Conservation (phyloP, 345 rosid species). For the Raphanus raphanistrum region DNA sequence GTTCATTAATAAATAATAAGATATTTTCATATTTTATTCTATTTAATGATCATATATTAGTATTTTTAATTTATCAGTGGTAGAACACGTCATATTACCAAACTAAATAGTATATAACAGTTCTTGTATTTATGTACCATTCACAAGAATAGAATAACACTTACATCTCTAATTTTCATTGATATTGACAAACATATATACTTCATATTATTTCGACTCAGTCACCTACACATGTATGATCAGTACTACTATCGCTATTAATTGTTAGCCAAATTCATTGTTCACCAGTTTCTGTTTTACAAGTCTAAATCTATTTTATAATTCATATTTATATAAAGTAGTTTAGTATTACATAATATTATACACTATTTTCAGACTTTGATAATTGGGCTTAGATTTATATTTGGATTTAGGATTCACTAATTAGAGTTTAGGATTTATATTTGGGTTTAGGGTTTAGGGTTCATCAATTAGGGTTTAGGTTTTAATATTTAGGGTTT, state of each 20-base stretch:
- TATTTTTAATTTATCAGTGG: background rate
- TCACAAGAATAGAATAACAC: no score
- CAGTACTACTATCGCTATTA: background rate
- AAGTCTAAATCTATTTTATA: background rate
- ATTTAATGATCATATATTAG: no score
- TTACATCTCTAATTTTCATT: background rate
- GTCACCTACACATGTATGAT: background rate
- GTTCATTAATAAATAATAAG: no score
- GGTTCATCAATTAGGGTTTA: background rate
- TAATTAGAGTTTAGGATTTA: no score
- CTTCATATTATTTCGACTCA: background rate
- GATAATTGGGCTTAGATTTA: background rate
- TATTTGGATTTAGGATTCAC: no score
- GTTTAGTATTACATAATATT: no score
- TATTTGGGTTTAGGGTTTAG: no score
- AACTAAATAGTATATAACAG: background rate
- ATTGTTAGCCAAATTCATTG: background rate
- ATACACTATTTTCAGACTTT: background rate
- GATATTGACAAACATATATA: background rate
- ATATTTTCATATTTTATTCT: no score
- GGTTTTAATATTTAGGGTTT: no score
- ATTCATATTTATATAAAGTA: no score
- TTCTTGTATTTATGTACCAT: no score
- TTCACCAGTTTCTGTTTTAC: background rate
- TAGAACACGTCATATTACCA: background rate